Conservation (phyloP, 345 rosid species). For the Populus nigra region DNA sequence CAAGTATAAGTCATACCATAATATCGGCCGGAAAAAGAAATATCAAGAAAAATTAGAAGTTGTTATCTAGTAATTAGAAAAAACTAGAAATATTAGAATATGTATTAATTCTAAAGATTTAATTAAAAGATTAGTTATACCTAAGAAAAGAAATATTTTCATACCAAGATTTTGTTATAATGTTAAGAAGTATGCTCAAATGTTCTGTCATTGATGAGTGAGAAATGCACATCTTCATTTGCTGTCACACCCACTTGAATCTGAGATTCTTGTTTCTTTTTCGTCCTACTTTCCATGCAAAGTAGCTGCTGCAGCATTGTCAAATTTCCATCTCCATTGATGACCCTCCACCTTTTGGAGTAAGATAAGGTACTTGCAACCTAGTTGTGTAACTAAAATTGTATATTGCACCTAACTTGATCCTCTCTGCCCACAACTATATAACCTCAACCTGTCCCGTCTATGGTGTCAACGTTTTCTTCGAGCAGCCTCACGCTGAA, state of each 20-base stretch:
- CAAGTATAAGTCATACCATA: too few relatives aligned
- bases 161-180: too few relatives aligned
- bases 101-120: too few relatives aligned
- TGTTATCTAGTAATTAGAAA: too few relatives aligned
- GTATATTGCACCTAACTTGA: not conserved
- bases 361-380: not conserved
- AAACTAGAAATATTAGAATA: too few relatives aligned
- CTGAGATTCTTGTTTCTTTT: too few relatives aligned
- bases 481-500: too few relatives aligned
- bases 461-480: too few relatives aligned
- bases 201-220: not conserved
- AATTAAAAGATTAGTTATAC: too few relatives aligned
- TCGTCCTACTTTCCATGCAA: not conserved
- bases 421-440: not conserved
- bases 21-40: too few relatives aligned
- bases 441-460: not conserved
- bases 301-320: not conserved
- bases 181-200: not conserved
- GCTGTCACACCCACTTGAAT: not conserved
- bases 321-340: not conserved
- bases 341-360: not conserved
- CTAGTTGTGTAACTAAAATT: not conserved
- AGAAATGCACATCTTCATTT: not conserved
- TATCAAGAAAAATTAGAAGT: too few relatives aligned
- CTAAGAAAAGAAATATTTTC: too few relatives aligned